Base-by-base conservation (phyloP, 352 stramenopile genomes). In the Phytopythium montanum region DNA sequence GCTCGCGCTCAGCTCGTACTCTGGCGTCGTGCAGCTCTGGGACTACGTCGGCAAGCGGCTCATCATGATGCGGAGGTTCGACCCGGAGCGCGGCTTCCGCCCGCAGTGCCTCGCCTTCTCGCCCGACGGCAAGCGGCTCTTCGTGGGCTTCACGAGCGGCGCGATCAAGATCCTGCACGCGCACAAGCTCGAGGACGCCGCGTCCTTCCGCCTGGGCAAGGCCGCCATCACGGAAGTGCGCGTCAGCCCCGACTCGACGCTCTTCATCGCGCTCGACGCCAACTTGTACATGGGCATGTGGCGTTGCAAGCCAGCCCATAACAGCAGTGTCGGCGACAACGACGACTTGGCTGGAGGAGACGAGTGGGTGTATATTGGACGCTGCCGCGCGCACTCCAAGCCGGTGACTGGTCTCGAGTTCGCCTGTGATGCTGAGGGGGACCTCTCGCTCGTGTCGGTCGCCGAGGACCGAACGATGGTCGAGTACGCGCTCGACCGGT, bases 321-420 rank as follows among this genome's bases (percentile, higher is more conserved):
- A n/a, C 1, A 63, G 54, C 41, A 56, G 59, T 39, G 54, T 31
- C n/a, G 38, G 53, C 29, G 54, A 48, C 14, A 42, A 60, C 7
- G 34, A 69, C 42, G 57, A 61, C 44, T 26, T 46, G 18, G 19
- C 50, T 5, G 36, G 21, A 25, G 52, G 33, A 7, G 65, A 79
- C 52, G 73, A 87, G 33, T 97, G 87, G 86, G 77, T 81, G 33
- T 97, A 96, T 70, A 64, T 97, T 31, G 90, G 91, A 4, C 76
- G 88, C 29, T 92, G 77, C 44, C 66, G 78, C 23, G 72, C 77
- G 16, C 90, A 97, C 51, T 80, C 81, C 10, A 87, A 85, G 44
- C 68, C 83, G 2, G 87, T 98, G 46, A 97, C 86, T 1, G 90
- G 93, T 0, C 56, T 98, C 18, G 86, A 96, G 66, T 98, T 97